phyloP scores from a whole-genome alignment of 2,329 filamentous ascomycete genomes.

The Hypocrella siamensis region DNA sequence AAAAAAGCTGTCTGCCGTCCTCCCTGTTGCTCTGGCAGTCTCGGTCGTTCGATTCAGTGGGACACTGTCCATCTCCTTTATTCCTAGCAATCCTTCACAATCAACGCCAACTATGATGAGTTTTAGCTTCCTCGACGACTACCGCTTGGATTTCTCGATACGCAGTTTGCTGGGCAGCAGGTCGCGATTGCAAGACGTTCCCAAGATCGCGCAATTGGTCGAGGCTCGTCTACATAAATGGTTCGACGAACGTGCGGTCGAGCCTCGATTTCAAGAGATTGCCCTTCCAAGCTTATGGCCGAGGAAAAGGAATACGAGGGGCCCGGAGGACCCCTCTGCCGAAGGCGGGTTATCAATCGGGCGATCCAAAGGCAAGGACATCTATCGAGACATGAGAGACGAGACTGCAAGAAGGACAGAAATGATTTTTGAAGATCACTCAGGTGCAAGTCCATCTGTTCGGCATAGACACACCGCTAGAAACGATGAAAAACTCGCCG shows the following conservation, averaged over 20 bases:
- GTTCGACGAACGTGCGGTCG: constrained; percentile 78
- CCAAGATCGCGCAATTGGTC: constrained; percentile 74
- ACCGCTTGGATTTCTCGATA: constrained; percentile 69
- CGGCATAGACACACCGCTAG: constrained; percentile 21
- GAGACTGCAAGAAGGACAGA: constrained; percentile 28
- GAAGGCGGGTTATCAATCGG: constrained; percentile 32
- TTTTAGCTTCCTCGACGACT: constrained; percentile 87
- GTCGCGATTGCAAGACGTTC: constrained; percentile 70
- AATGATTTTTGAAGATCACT: constrained; percentile 27
- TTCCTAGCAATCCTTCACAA: constrained; percentile 55
- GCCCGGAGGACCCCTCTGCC: constrained; percentile 43
- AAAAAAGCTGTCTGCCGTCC: constrained; percentile 70
- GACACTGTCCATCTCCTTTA: constrained; percentile 84
- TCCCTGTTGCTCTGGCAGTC: constrained; percentile 83
- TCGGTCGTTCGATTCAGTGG: constrained; percentile 90
- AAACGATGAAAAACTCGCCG: constrained; percentile 24
- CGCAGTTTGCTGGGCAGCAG: constrained; percentile 65
- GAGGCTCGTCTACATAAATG: constrained; percentile 67
- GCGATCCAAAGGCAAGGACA: constrained; percentile 37
- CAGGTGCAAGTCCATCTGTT: constrained; percentile 19
- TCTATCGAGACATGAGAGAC: constrained; percentile 32
- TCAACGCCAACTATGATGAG: constrained; percentile 74
- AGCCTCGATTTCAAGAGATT: constrained; percentile 77
- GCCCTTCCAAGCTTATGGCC: constrained; percentile 73
- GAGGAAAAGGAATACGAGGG: constrained; percentile 66